These are phyloP conservation scores for Penicillium canescens DNA, from an alignment of 495 filamentous ascomycete species.

Conservation along the genomic window DNA sequence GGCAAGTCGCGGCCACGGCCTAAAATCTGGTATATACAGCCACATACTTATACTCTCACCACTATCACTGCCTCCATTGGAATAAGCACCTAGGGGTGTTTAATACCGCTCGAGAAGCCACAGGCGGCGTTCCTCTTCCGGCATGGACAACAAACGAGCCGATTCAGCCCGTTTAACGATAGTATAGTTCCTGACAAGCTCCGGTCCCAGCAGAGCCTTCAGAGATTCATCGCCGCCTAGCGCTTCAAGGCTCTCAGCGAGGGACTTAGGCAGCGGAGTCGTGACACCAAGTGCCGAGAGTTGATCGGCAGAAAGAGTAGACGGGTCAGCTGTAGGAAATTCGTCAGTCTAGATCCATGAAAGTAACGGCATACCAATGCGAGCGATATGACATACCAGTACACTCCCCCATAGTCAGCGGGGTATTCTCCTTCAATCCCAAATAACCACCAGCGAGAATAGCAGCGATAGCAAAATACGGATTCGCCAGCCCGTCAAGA, in stretches of 20 bases:
- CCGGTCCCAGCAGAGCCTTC: slow-evolving; percentile 44
- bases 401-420: slow-evolving; percentile 58
- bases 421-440: slow-evolving; percentile 51
- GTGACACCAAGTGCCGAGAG: slow-evolving; percentile 37
- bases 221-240: slow-evolving; percentile 25
- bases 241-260: slow-evolving; percentile 30
- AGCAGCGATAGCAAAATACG: slow-evolving; percentile 53
- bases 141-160: slow-evolving; percentile 48
- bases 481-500: slow-evolving; percentile 43
- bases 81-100: not conserved
- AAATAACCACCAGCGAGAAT: slow-evolving; percentile 64
- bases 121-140: slow-evolving; percentile 45
- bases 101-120: slow-evolving; percentile 63
- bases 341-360: no score
- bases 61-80: no score
- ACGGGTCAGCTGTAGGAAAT: slow-evolving; percentile 28
- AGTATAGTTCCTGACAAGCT: slow-evolving; percentile 59
- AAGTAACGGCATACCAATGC: no score
- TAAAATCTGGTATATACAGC: no score
- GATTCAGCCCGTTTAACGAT: slow-evolving; percentile 59
- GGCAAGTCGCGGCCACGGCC: no score
- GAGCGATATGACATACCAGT: slow-evolving; percentile 24
- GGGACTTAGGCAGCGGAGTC: slow-evolving; percentile 37
- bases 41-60: no score
- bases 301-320: slow-evolving; percentile 22